Evolutionary conservation across 163 green algal genomes (phyloP).

Genomic region (Prototheca wickerhamii): DNA sequence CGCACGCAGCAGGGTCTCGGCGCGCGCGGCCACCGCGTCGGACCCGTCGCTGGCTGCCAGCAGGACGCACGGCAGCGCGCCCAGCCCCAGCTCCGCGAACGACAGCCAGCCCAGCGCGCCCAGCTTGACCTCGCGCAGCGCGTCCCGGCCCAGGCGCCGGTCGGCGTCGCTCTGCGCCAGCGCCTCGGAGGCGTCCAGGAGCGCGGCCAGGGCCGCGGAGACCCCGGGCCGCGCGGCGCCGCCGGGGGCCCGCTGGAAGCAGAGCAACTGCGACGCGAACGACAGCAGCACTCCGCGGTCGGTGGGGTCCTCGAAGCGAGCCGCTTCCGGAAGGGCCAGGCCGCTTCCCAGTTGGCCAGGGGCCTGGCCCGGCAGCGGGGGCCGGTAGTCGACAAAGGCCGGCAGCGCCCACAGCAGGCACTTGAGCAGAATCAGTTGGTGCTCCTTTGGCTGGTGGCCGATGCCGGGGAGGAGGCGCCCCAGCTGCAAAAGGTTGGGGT

Average conservation of each 20-base stretch:
- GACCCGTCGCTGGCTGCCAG: not conserved
- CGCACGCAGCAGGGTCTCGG: not conserved
- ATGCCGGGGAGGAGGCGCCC: no score
- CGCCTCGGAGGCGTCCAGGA: not conserved
- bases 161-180: constrained; percentile 3
- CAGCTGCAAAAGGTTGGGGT: no score
- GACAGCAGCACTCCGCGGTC: constrained; percentile 36
- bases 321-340: constrained; percentile 32
- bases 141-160: not conserved
- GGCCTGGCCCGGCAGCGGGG: no score
- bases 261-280: constrained; percentile 48
- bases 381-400: no score
- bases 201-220: constrained; percentile 8
- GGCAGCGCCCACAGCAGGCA: no score
- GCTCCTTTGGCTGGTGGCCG: no score
- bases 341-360: no score
- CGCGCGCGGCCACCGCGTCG: not conserved
- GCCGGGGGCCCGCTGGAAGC: constrained; percentile 38
- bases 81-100: not conserved
- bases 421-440: no score
- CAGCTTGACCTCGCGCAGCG: not conserved
- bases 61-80: constrained; percentile 1
- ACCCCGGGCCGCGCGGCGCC: constrained; percentile 13
- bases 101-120: constrained; percentile 4
- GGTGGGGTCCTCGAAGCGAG: constrained; percentile 25